Percentiles rank a stretch among this genome's conserved stretches.
Conservation (phyloP, 1,284 basidiomycete genomes). For the Ganoderma lucidum region DNA sequence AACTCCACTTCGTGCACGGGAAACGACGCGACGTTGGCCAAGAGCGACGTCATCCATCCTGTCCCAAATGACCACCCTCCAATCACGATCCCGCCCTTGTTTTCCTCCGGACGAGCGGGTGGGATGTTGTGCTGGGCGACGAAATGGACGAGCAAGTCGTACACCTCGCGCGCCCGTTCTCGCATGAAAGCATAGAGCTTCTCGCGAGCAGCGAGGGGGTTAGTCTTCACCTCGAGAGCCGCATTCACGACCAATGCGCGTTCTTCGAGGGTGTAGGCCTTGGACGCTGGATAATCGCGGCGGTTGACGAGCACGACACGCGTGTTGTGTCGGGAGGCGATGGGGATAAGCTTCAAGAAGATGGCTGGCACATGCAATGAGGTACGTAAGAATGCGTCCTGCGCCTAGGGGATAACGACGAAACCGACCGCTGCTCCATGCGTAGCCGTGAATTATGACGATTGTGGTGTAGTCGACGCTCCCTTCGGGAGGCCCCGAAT, state of each 20-base stretch:
- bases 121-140: background rate
- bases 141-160: conserved; percentile 8
- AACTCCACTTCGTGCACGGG: background rate
- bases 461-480: conserved; percentile 32
- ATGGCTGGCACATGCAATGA: background rate
- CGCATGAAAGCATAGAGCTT: conserved; percentile 3
- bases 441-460: conserved; percentile 36
- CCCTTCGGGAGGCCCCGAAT: conserved; percentile 21
- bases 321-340: conserved; percentile 9
- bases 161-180: conserved; percentile 2
- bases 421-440: conserved; percentile 33
- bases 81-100: conserved; percentile 5
- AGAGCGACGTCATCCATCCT: conserved; percentile 7
- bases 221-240: conserved; percentile 11
- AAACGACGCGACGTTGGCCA: conserved; percentile 7
- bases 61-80: conserved; percentile 11
- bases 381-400: too few species aligned
- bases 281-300: conserved; percentile 15
- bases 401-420: background rate
- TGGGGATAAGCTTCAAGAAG: conserved; percentile 4
- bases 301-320: conserved; percentile 22
- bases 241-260: conserved; percentile 30
- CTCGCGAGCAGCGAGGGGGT: conserved; percentile 16
- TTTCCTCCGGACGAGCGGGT: background rate
- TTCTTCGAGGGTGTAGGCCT: conserved; percentile 16